These are phyloP conservation scores for Hyphopichia burtonii DNA, from an alignment of 1,139 yeast genomes.

Conservation along the genomic window DNA sequence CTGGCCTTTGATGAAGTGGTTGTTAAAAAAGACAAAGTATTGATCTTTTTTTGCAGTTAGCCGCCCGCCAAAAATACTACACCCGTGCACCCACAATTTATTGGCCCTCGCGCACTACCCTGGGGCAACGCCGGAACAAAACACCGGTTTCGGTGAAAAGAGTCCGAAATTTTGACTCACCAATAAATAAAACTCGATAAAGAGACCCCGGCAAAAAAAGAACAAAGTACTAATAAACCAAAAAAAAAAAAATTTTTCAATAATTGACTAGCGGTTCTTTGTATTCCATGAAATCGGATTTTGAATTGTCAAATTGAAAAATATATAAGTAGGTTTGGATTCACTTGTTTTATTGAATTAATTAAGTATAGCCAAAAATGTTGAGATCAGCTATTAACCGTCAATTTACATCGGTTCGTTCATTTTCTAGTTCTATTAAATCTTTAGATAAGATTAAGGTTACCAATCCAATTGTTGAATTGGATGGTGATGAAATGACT, in stretches of 20 bases:
- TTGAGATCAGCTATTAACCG: slow-evolving; percentile 13
- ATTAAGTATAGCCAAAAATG: too few relatives aligned
- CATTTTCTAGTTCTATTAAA: slow-evolving; percentile 19
- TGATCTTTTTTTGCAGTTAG: background rate
- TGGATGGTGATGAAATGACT: slow-evolving; percentile 88
- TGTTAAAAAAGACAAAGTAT: background rate
- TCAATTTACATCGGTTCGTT: slow-evolving; percentile 14
- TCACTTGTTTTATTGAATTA: too few relatives aligned
- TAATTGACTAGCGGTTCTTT: background rate
- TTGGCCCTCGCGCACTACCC: too few relatives aligned
- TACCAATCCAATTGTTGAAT: slow-evolving; percentile 70
- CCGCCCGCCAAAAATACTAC: background rate
- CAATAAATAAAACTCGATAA: background rate
- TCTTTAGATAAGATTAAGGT: slow-evolving; percentile 59
- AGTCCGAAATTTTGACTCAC: background rate
- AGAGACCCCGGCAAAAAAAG: background rate
- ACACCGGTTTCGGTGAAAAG: background rate
- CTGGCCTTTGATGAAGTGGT: background rate
- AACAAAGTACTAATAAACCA: background rate
- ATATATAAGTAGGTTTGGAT: background rate
- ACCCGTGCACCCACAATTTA: too few relatives aligned
- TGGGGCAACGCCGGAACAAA: too few relatives aligned
- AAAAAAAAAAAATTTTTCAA: background rate
- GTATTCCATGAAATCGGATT: background rate
- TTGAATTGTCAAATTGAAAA: background rate